Evolutionary conservation across 83 land plant genomes (phyloP), one percentile per base, ranked within the genome.

Genomic region (Picea abies): DNA sequence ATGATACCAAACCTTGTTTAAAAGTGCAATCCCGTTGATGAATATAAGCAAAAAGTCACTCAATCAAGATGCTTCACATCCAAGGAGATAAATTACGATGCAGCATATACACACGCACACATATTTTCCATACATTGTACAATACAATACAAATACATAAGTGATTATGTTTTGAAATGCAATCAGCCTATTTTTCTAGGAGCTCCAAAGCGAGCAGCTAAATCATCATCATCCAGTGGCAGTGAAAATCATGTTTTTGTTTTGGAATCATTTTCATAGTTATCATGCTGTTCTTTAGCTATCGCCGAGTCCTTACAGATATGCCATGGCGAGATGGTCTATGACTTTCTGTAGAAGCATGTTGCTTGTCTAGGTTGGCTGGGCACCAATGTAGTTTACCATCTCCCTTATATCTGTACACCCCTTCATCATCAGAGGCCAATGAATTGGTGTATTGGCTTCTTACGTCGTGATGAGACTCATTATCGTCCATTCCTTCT

Each of bases 351-450:
- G 16, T 60, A 52, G 79, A 52, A 56, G 22, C 9, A 14, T 11
- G 79, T 17, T 23, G 4, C 19, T 76, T 17, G 14, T n/a, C 37
- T 14, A 76, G 17, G 62, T 76, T 76, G 35, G 79, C 62, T 23
- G 79, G 79, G 60, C 47, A 60, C 79, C 79, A 76, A 52, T 9
- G 29, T 26, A 76, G 79, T 76, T 76, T 76, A 76, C 79, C 62
- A 56, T 76, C 29, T 12, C 79, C 79, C 61, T 76, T 60, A 76
- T 76, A 76, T 76, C 62, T 76, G 62, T 76, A 76, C 79, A 76
- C 79, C 22, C 79, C 79, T 32, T 76, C 79, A 49, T 75, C 78
- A 56, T 76, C 62, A 52, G 62, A 76, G 56, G 32, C 29, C 58
- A 52, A 60, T 52, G 60, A 35, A 76, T 76, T 22, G 60, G 47